phyloP scores from a whole-genome alignment of 352 stramenopile species.

The Phytophthora meadii region DNA sequence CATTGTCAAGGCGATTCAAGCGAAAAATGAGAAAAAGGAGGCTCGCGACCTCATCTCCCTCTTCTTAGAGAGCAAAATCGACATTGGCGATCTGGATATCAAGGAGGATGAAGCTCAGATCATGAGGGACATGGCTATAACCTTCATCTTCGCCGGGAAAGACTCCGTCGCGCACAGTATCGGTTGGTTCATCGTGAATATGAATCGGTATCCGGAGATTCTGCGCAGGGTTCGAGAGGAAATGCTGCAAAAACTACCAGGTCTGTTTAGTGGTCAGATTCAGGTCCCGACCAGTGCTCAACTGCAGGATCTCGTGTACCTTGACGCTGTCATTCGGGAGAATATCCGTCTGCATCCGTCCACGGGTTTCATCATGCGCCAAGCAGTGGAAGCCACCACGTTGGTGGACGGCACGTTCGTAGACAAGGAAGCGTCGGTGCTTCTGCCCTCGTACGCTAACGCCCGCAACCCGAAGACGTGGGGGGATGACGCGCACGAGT shows the following conservation, averaged over 20 bases:
- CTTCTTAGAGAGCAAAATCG: constrained; percentile 5
- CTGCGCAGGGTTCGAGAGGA: constrained; percentile 52
- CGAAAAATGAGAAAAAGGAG: neutral
- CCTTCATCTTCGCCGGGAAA: constrained; percentile 72
- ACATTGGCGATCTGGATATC: constrained; percentile 1
- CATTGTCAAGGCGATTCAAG: constrained; percentile 1
- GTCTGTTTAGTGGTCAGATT: constrained; percentile 17
- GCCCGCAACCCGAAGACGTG: constrained; percentile 6
- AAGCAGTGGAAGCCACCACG: constrained; percentile 38
- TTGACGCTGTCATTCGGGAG: constrained; percentile 60
- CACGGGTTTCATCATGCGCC: constrained; percentile 53
- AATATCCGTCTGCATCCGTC: constrained; percentile 64
- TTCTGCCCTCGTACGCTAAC: constrained; percentile 5
- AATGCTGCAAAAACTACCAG: constrained; percentile 40
- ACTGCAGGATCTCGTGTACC: constrained; percentile 54
- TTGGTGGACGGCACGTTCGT: constrained; percentile 61
- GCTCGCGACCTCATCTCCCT: constrained; percentile 6
- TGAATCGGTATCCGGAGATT: constrained; percentile 38
- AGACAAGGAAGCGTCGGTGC: constrained; percentile 10
- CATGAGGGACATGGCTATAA: constrained; percentile 72
- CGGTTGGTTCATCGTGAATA: constrained; percentile 61
- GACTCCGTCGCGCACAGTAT: constrained; percentile 70
- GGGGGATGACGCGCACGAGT: neutral
- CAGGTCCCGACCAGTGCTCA: constrained; percentile 38
- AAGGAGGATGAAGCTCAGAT: constrained; percentile 31